Conservation (phyloP, 163 green algal species). For the Scenedesmus sp. region DNA sequence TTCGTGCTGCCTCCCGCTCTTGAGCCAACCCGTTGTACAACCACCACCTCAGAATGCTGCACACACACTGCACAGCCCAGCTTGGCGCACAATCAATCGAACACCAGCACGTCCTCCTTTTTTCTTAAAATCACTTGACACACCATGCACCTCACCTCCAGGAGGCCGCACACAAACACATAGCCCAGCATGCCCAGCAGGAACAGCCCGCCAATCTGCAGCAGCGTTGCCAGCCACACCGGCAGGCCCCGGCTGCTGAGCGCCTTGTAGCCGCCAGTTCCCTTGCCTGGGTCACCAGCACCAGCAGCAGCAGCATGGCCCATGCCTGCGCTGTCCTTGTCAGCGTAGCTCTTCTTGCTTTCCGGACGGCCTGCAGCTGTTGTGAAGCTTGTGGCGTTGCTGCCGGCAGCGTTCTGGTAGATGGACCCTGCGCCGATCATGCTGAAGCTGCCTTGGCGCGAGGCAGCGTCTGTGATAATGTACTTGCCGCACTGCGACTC, state of each 20-base stretch:
- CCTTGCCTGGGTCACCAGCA: not conserved
- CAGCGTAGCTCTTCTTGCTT: not conserved
- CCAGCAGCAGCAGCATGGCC: not conserved
- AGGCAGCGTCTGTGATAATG: not conserved
- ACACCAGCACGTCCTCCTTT: too few species aligned
- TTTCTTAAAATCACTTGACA: too few species aligned
- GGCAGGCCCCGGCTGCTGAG: not conserved
- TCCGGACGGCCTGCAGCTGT: not conserved
- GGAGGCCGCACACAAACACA: not conserved
- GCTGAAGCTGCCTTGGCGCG: not conserved
- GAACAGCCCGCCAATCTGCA: not conserved
- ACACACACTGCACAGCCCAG: too few species aligned
- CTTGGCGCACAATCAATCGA: too few species aligned
- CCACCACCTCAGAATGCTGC: too few species aligned
- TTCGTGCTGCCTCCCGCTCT: too few species aligned
- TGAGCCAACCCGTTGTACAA: too few species aligned
- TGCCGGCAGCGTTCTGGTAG: not conserved
- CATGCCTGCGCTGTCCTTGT: not conserved
- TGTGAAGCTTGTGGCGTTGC: not conserved
- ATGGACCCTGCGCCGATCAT: not conserved
- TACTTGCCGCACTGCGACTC: not conserved
- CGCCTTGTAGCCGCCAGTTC: not conserved
- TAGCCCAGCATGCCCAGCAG: constrained; percentile 2
- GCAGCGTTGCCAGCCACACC: not conserved
- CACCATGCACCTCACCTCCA: not conserved